phyloP scores from a whole-genome alignment of 2,329 filamentous ascomycete species.

The Colletotrichum eleusines region DNA sequence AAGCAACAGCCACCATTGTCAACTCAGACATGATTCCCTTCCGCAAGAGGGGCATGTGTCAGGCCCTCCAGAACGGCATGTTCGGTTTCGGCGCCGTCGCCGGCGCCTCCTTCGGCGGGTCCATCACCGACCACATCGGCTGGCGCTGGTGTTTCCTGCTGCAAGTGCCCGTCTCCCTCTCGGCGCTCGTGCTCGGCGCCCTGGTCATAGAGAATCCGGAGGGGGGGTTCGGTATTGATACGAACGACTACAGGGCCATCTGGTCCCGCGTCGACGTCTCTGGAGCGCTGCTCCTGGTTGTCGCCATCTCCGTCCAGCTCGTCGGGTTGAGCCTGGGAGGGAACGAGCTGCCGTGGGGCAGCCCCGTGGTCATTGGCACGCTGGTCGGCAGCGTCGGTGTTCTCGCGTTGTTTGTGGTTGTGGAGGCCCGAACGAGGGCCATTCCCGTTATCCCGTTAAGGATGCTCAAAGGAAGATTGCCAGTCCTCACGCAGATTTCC shows the following conservation, averaged over 20 bases:
- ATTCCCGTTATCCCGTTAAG: slow-evolving; percentile 66
- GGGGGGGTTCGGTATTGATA: slow-evolving; percentile 46
- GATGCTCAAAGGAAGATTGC: slow-evolving; percentile 68
- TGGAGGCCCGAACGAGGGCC: slow-evolving; percentile 63
- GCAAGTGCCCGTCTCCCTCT: slow-evolving; percentile 69
- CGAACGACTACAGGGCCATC: slow-evolving; percentile 51
- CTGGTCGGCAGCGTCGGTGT: slow-evolving; percentile 59
- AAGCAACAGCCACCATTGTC: slow-evolving; percentile 57
- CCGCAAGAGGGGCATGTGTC: slow-evolving; percentile 67
- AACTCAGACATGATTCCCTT: slow-evolving; percentile 75
- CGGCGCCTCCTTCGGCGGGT: slow-evolving; percentile 73
- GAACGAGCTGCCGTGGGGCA: slow-evolving; percentile 66
- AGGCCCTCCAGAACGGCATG: slow-evolving; percentile 71
- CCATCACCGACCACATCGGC: slow-evolving; percentile 72
- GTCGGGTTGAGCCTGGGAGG: slow-evolving; percentile 67
- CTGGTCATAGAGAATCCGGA: slow-evolving; percentile 64
- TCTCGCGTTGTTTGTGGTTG: slow-evolving; percentile 58
- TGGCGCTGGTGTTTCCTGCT: slow-evolving; percentile 77
- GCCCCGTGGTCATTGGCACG: slow-evolving; percentile 59
- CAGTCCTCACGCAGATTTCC: slow-evolving; percentile 66
- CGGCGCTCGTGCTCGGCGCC: slow-evolving; percentile 66
- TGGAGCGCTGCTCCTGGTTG: slow-evolving; percentile 68
- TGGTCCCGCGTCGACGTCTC: slow-evolving; percentile 70
- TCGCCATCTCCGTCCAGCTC: slow-evolving; percentile 69
- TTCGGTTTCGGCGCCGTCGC: slow-evolving; percentile 72